A percentile compares a stretch with the other conserved stretches of the same genome.
phyloP scores from a whole-genome alignment of 306 rosid genomes.

The Glycyrrhiza uralensis region DNA sequence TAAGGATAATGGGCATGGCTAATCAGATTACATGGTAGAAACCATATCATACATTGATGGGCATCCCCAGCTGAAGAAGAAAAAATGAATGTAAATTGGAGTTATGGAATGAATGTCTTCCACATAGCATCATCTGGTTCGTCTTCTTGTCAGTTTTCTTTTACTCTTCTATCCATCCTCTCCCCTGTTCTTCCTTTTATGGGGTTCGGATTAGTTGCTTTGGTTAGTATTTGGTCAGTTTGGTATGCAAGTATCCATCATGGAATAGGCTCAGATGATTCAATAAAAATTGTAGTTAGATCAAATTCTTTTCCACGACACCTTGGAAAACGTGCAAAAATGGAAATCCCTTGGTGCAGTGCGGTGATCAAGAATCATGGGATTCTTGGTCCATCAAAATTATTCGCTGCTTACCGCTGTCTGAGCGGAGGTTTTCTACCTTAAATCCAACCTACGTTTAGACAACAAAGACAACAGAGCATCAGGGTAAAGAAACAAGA shows the following conservation, averaged over 20 bases:
- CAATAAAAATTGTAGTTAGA: slow-evolving; percentile 28
- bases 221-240: slow-evolving; percentile 46
- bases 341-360: slow-evolving; percentile 8
- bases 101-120: slow-evolving; percentile 30
- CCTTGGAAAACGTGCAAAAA: slow-evolving; percentile 28
- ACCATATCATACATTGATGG: slow-evolving; percentile 45
- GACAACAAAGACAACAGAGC: slow-evolving; percentile 4
- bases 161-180: slow-evolving; percentile 28
- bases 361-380: slow-evolving; percentile 37
- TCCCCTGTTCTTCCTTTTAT: slow-evolving; percentile 40
- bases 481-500: slow-evolving; percentile 19
- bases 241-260: slow-evolving; percentile 34
- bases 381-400: slow-evolving; percentile 76
- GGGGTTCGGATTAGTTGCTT: slow-evolving; percentile 36
- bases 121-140: slow-evolving; percentile 31
- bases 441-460: slow-evolving; percentile 63
- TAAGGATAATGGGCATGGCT: slow-evolving; percentile 6
- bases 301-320: slow-evolving; percentile 26
- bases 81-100: slow-evolving; percentile 17
- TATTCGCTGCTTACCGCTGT: slow-evolving; percentile 84
- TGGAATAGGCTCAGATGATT: slow-evolving; percentile 31
- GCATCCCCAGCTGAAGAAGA: neutral
- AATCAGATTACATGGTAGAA: slow-evolving; percentile 30
- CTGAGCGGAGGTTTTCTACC: slow-evolving; percentile 75
- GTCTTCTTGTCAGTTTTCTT: slow-evolving; percentile 33